Evolutionary conservation across 495 filamentous ascomycete genomes (phyloP), one percentile per base, ranked within the genome.

Genomic region (Mytilinidion resinicola): DNA sequence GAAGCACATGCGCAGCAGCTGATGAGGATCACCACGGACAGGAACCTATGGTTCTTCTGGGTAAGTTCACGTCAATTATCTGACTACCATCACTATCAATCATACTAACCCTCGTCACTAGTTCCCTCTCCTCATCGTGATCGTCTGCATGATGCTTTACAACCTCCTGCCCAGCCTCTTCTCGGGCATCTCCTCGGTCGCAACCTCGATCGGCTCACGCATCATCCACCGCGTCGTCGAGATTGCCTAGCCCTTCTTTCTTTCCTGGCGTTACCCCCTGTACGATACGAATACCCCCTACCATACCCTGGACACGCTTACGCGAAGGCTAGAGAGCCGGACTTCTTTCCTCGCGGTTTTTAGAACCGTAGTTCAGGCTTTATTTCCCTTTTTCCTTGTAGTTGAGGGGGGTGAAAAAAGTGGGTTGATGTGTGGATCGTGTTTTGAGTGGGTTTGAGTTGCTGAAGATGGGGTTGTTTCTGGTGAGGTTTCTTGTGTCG

Each of bases 11-110:
- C 85, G 35, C 77, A 80, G 59, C 87, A 85, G 64, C 81, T 90
- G 69, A 91, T 90, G 78, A 80, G 78, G 59, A 73, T 90, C 39
- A 81, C 80, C 42, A 84, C 80, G 60, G 89, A 95, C 68, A 78
- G 85, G 63, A 90, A 90, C 69, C 76, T 95, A 42, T 92, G 87
- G 73, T 87, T 91, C 69, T 77, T 95, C 67, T 95, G 89, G 89
- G 89, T 91, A 81, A 76, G 77, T 51, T 49, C 2, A 25, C 33
- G 14, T 30, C 20, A 14, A 49, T 30, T 10, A 20, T 10, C 21
- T 61, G 7, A 25, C 15, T 3, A 9, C 21, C 9, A 9, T 49
- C 1, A 9, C 21, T 25, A 9, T 49, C 1, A 25, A 25, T 25
- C 15, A 8, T 30, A 14, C 46, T 49, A 49, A 49, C 6, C 46